Evolutionary conservation across 2,329 filamentous ascomycete genomes (phyloP).

Genomic region (Colletotrichum filicis): DNA sequence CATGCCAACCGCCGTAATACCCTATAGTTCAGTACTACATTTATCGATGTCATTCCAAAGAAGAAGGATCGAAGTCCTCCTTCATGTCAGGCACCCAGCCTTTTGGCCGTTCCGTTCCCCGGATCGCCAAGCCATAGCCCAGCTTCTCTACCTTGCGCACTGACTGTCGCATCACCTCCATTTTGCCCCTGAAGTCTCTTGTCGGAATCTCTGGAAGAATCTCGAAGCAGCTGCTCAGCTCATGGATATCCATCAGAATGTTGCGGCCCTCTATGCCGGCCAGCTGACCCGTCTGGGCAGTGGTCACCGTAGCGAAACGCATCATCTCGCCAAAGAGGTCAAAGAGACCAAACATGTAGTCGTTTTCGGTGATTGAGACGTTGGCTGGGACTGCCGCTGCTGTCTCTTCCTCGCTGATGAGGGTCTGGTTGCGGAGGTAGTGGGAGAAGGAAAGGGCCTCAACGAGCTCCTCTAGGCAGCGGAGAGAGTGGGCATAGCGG

Average conservation of each 20-base stretch:
- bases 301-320: conserved; percentile 91
- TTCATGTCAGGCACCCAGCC: conserved; percentile 89
- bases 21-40: no score
- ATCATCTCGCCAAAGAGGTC: conserved; percentile 97
- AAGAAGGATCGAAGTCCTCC: conserved; percentile 38
- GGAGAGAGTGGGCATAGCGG: conserved; percentile 84
- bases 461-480: conserved; percentile 92
- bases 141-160: conserved; percentile 95
- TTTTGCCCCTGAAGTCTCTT: conserved; percentile 78
- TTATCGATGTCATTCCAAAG: neutral
- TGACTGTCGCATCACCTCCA: conserved; percentile 85
- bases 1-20: no score
- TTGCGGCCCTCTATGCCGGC: conserved; percentile 57
- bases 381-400: conserved; percentile 58
- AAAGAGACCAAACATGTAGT: conserved; percentile 92
- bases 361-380: conserved; percentile 78
- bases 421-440: conserved; percentile 81
- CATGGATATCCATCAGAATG: conserved; percentile 84
- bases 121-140: conserved; percentile 86
- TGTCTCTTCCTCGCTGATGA: conserved; percentile 77
- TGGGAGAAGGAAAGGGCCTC: conserved; percentile 91
- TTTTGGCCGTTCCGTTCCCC: conserved; percentile 88
- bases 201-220: conserved; percentile 70
- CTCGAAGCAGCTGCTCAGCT: conserved; percentile 81
- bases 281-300: conserved; percentile 76